Percentiles rank a stretch among this genome's conserved stretches.
These are phyloP conservation scores for Claviceps sp. DNA, from an alignment of 2,329 filamentous ascomycete genomes.

Conservation along the genomic window DNA sequence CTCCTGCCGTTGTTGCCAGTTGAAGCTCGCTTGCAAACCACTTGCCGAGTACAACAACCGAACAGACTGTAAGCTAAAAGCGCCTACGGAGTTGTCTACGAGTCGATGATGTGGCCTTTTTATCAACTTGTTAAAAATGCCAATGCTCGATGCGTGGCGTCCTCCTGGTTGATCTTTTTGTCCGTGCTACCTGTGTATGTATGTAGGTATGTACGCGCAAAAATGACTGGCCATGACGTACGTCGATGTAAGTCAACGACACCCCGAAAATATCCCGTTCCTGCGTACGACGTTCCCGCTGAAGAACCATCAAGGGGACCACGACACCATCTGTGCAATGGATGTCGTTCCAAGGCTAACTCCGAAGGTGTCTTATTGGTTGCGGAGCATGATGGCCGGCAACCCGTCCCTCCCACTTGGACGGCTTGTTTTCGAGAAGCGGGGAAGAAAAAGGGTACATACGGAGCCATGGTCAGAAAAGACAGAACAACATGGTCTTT, in stretches of 20 bases:
- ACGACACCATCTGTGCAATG: too few relatives aligned
- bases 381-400: background rate
- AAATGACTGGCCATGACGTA: background rate
- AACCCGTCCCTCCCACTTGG: background rate
- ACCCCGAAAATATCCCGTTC: background rate
- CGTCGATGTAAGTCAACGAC: background rate
- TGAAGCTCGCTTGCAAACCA: background rate
- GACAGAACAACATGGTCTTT: background rate
- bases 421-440: constrained; percentile 1
- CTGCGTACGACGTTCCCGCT: too few relatives aligned
- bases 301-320: too few relatives aligned
- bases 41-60: background rate
- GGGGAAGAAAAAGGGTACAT: constrained; percentile 6
- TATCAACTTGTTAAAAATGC: too few relatives aligned
- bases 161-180: too few relatives aligned
- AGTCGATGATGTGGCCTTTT: too few relatives aligned
- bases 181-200: background rate
- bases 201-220: background rate
- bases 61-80: background rate
- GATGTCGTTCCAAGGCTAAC: too few relatives aligned
- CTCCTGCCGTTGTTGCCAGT: background rate
- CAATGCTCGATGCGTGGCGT: too few relatives aligned
- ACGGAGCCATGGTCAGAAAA: background rate
- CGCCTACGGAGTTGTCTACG: background rate
- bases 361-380: background rate